phyloP scores from a whole-genome alignment of 2,329 filamentous ascomycete genomes.

The Nannizziopsis arthrosporioides region DNA sequence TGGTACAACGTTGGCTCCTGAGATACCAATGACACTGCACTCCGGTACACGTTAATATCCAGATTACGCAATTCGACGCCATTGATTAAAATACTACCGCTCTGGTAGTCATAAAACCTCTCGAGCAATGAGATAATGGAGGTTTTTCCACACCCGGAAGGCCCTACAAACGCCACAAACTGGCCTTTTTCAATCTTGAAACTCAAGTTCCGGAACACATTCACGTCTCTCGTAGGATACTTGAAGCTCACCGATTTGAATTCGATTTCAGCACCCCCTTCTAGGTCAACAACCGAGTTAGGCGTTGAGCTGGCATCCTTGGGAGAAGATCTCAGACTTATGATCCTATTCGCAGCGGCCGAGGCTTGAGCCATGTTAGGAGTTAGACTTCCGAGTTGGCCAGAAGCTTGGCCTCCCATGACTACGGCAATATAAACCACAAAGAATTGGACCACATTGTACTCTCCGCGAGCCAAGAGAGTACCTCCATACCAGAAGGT shows the following conservation, averaged over 20 bases:
- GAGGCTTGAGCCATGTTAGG: slow-evolving; percentile 40
- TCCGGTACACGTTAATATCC: slow-evolving; percentile 24
- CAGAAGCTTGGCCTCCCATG: slow-evolving; percentile 53
- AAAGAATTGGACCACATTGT: slow-evolving; percentile 40
- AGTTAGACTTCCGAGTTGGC: slow-evolving; percentile 55
- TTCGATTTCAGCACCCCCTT: slow-evolving; percentile 23
- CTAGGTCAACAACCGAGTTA: slow-evolving; percentile 1
- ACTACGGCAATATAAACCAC: slow-evolving; percentile 55
- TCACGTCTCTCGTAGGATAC: slow-evolving; percentile 25
- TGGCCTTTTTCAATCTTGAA: slow-evolving; percentile 30
- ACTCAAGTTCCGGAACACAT: slow-evolving; percentile 24
- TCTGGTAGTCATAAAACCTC: slow-evolving; percentile 21
- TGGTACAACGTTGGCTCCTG: slow-evolving; percentile 39
- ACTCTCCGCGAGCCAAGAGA: slow-evolving; percentile 44
- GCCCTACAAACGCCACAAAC: slow-evolving; percentile 38
- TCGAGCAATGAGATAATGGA: slow-evolving; percentile 38
- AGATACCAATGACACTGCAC: slow-evolving; percentile 25
- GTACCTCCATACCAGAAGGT: slow-evolving; percentile 54
- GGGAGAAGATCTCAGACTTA: slow-evolving; percentile 19
- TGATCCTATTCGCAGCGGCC: slow-evolving; percentile 29
- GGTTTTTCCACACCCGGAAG: slow-evolving; percentile 35
- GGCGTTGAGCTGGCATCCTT: neutral
- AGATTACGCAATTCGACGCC: slow-evolving; percentile 22
- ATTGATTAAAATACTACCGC: slow-evolving; percentile 30
- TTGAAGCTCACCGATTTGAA: slow-evolving; percentile 27